Evolutionary conservation across 2,329 filamentous ascomycete genomes (phyloP), one percentile per base, ranked within the genome.

Genomic region (Ophiobolus disseminans): DNA sequence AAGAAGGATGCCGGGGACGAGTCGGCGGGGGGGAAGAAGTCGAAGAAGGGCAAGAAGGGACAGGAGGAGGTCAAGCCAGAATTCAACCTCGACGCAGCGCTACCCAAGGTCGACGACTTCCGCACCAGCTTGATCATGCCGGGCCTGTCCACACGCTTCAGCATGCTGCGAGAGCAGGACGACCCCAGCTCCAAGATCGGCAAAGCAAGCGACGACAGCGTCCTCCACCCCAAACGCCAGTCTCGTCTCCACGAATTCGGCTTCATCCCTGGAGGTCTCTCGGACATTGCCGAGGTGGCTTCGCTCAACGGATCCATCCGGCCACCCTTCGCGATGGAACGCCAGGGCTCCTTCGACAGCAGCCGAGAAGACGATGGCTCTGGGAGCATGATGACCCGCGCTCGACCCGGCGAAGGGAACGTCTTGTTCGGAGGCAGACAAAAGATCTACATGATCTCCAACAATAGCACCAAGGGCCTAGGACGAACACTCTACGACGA

Each of bases 101-200:
- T 99, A 2, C 94, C 94, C 1, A 81, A 91, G 0, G 86, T 79
- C 37, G 91, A 97, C 73, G 88, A 97, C 67, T 97, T 99, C 73
- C 86, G 94, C 48, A 99, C 94, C 3, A 97, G 94, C 78, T 78
- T 99, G 49, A 80, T 99, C 54, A 96, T 99, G 93, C 92, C 91
- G 0, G 93, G 92, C 32, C 81, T 99, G 4, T 97, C 93, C 0
- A 91, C 92, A 10, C 86, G 94, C 5, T 99, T 99, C 73, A 97
- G 93, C 61, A 97, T 97, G 93, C 78, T 97, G 23, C 82, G 91
- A 64, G 93, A 97, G 73, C 93, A 97, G 71, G 92, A 97, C 70
- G 91, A 97, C 65, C 93, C 93, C 1, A 87, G 80, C 54, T 93
- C 91, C 2, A 89, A 91, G 70, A 82, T 97, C 23, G 93, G 93